Base-by-base conservation (phyloP, 805 yeast genomes). In the Jamesozyma gamospora region DNA sequence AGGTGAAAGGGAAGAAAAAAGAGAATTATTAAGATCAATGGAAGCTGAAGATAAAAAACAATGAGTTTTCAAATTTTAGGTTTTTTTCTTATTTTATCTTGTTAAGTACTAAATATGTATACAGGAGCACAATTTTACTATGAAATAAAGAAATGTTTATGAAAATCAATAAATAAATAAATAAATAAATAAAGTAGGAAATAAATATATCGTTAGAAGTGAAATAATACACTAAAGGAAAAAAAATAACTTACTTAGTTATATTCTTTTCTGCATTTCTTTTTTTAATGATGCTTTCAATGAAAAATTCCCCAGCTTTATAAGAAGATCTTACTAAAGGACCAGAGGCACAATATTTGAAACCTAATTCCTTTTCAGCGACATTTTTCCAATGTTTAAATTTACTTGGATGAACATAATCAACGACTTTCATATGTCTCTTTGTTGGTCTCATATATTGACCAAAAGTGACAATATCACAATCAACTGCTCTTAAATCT, bases 381-480 rank as follows among this genome's bases (percentile, higher is more conserved):
- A 70, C 72, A 41, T 82, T 77, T 54, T 79, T 86, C 98, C 98
- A 92, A 58, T 81, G 71, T 44, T 88, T 95, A 59, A 92, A 92
- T 61, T 86, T 87, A 50, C 84, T 96, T 2, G 99, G 99, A 19
- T 77, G 82, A 15, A 92, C 76, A 54, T 92, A 92, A 51, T 90
- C 96, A 10, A 85, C 96, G 32, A 92, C 99, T 66, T 88, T 88
- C 94, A 92, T 87, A 62, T 92, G 99, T 56, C 98, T 79, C 64
- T 84, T 92, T 2, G 99, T 92, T 34, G 99, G 99, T 60, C 98
- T 75, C 96, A 92, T 92, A 63, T 92, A 92, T 65, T 92, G 99
- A 28, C 99, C 99, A 64, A 92, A 92, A 0, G 99, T 92, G 14
- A 92, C 96, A 36, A 92, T 95, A 56, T 92, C 97, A 60, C 94